These are phyloP conservation scores for Solanum pinnatisectum DNA, from an alignment of 257 asterid genomes.

Conservation along the genomic window DNA sequence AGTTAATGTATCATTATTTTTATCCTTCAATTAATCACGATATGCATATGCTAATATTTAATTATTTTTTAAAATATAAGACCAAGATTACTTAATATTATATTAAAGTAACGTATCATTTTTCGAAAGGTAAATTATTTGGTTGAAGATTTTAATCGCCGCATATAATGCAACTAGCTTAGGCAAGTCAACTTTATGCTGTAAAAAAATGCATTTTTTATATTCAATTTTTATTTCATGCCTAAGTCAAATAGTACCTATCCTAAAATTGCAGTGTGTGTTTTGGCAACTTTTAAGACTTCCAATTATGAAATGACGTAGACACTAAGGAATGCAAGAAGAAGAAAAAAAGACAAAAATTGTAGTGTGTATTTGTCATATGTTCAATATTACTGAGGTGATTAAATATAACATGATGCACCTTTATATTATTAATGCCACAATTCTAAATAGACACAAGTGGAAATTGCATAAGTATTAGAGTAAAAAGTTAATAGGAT, in stretches of 20 bases:
- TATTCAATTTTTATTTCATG: background rate
- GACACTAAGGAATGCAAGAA: background rate
- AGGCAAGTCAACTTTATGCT: background rate
- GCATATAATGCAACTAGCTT: background rate
- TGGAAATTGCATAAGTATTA: too few relatives aligned
- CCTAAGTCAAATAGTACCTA: background rate
- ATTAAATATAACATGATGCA: too few relatives aligned
- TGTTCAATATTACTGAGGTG: too few relatives aligned
- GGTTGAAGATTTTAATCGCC: too few relatives aligned
- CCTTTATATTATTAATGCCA: fast-evolving
- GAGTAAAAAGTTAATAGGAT: too few relatives aligned
- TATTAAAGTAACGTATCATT: too few relatives aligned
- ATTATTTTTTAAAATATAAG: too few relatives aligned
- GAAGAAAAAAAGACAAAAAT: too few relatives aligned
- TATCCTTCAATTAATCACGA: background rate
- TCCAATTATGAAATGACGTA: background rate
- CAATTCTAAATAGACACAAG: too few relatives aligned
- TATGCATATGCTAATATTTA: too few relatives aligned
- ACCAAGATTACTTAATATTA: too few relatives aligned
- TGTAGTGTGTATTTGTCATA: background rate
- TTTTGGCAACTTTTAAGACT: background rate
- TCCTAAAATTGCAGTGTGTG: background rate
- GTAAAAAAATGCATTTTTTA: background rate
- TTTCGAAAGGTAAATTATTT: too few relatives aligned
- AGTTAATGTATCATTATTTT: background rate